Evolutionary conservation across 2,329 filamentous ascomycete species (phyloP), one percentile per base, ranked within the genome.

Genomic region (Emmonsiellopsis sp.): DNA sequence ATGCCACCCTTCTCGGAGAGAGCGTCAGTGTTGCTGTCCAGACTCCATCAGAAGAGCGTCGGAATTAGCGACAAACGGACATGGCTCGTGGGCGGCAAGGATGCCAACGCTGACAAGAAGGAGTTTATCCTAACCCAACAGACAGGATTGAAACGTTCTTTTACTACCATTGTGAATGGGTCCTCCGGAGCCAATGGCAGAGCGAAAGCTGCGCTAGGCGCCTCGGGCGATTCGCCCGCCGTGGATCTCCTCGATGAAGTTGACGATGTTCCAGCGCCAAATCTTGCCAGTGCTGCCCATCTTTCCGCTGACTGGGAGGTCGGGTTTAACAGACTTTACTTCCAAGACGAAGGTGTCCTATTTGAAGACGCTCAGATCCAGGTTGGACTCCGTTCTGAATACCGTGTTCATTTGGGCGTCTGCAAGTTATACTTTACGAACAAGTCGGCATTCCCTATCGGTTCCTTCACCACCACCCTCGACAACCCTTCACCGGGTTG

Each of bases 1-100:
- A 98, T 98, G 94, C 93, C 93, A 2, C 91, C 93, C 0, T 98
- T 97, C 73, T 94, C 93, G 0, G 91, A 98, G 69, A 80, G 94
- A 56, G 85, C 95, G 55, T 97, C 93, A 5, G 92, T 93, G 1
- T 76, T 98, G 31, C 77, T 98, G 9, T 96, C 92, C 40, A 82
- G 93, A 54, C 79, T 98, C 49, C 92, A 98, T 71, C 90, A 95
- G 71, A 97, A 95, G 74, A 90, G 94, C 64, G 87, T 87, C 47
- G 88, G 87, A 56, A 93, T 89, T 11, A 95, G 89, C 66, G 93
- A 98, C 70, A 94, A 94, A 73, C 83, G 92, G 57, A 97, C 93
- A 1, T 98, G 93, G 93, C 85, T 96, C 30, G 88, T 97, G n/a
- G 92, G 92, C 57, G 92, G 90, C 56, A 96, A 95, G 73, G 90